A percentile compares a stretch with the other conserved stretches of the same genome.
Evolutionary conservation across 805 yeast genomes (phyloP).

Genomic region (Ogataea pini): DNA sequence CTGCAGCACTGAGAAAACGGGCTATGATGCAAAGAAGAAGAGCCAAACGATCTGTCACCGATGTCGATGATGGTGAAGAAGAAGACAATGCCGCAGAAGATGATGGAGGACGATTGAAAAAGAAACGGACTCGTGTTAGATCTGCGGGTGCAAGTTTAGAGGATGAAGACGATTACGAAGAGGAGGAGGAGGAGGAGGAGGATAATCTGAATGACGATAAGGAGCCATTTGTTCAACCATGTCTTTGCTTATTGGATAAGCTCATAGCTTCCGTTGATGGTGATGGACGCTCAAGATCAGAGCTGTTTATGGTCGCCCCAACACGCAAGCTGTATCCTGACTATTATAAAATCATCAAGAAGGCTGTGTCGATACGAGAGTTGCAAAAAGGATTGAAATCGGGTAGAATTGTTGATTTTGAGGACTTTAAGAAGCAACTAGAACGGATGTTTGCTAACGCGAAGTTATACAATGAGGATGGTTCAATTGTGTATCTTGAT

Average conservation of each 20-base stretch:
- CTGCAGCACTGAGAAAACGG: slow-evolving; percentile 55
- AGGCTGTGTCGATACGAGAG: slow-evolving; percentile 60
- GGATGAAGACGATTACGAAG: slow-evolving; percentile 13
- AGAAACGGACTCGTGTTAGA: slow-evolving; percentile 7
- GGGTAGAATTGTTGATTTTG: slow-evolving; percentile 38
- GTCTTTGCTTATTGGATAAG: slow-evolving; percentile 43
- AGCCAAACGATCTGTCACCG: slow-evolving; percentile 28
- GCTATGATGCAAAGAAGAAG: slow-evolving; percentile 43
- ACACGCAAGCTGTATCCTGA: slow-evolving; percentile 78
- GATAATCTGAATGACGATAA: slow-evolving; percentile 11
- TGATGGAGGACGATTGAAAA: slow-evolving; percentile 1
- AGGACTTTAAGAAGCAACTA: slow-evolving; percentile 52
- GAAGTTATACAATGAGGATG: slow-evolving; percentile 66
- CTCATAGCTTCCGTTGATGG: slow-evolving; percentile 44
- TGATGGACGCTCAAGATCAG: slow-evolving; percentile 48
- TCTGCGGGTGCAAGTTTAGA: neutral
- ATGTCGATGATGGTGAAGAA: slow-evolving; percentile 22
- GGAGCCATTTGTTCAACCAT: slow-evolving; percentile 21
- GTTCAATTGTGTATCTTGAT: slow-evolving; percentile 61
- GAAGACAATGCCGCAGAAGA: slow-evolving; percentile 16
- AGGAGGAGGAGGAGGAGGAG: slow-evolving; percentile 14
- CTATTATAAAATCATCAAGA: slow-evolving; percentile 65
- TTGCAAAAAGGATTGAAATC: slow-evolving; percentile 50
- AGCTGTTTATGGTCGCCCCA: slow-evolving; percentile 72
- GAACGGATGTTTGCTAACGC: slow-evolving; percentile 66